phyloP scores from a whole-genome alignment of 768 basidiomycete genomes.

The Polyporus arcularius region DNA sequence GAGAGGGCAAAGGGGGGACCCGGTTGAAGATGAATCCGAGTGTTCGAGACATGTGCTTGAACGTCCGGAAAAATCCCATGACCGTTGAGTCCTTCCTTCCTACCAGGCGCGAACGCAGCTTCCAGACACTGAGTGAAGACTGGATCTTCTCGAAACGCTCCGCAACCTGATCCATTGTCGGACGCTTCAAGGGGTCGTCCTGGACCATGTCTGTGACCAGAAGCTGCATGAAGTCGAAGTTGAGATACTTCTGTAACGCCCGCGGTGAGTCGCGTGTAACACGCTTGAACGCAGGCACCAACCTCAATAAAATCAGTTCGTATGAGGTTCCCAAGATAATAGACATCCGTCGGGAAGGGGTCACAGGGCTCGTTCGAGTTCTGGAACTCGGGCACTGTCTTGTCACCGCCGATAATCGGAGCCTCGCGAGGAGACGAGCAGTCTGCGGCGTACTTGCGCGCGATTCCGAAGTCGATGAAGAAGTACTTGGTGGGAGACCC shows the following conservation, averaged over 20 bases:
- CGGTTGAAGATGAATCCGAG: too few relatives aligned
- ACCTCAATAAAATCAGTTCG: conserved; percentile 16
- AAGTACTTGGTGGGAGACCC: conserved; percentile 32
- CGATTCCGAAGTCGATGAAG: conserved; percentile 19
- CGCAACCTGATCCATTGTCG: background rate
- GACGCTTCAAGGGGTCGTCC: background rate
- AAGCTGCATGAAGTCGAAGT: background rate
- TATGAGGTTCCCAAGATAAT: conserved; percentile 24
- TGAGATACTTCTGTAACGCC: background rate
- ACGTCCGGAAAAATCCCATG: too few relatives aligned
- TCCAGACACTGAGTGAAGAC: background rate
- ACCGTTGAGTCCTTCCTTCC: too few relatives aligned
- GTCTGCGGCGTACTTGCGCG: conserved; percentile 10
- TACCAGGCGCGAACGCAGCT: background rate
- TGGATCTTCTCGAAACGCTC: background rate
- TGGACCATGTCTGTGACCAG: background rate
- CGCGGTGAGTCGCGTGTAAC: background rate
- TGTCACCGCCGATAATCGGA: conserved; percentile 17
- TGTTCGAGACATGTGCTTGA: too few relatives aligned
- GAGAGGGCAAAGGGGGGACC: too few relatives aligned
- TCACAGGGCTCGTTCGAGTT: conserved; percentile 5
- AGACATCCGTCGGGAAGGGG: conserved; percentile 26
- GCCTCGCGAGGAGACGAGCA: conserved; percentile 9
- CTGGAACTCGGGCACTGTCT: conserved; percentile 23
- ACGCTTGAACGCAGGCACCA: background rate